These are phyloP conservation scores for Pholiota molesta DNA, from an alignment of 768 basidiomycete species.

Conservation along the genomic window DNA sequence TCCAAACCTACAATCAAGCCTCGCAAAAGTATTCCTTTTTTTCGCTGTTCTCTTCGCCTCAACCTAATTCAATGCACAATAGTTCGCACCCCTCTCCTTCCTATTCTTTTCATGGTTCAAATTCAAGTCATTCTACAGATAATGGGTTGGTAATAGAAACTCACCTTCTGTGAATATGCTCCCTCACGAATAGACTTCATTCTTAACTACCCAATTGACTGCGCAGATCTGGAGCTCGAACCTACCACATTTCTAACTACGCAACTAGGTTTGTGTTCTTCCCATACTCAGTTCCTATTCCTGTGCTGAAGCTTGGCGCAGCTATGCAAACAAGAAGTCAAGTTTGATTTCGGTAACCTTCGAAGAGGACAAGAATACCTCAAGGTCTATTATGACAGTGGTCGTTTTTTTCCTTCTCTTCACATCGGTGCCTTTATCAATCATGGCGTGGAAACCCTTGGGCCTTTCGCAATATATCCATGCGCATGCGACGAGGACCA, in stretches of 20 bases:
- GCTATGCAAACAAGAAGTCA: conserved; percentile 41
- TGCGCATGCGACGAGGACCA: neutral
- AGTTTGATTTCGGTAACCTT: conserved; percentile 38
- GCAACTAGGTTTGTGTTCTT: conserved; percentile 35
- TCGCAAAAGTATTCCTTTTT: conserved; percentile 26
- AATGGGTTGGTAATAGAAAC: conserved; percentile 32
- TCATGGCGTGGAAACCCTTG: conserved; percentile 16
- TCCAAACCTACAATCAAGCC: conserved; percentile 18
- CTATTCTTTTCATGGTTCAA: conserved; percentile 41
- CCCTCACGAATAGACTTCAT: conserved; percentile 10
- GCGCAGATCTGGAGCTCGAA: conserved; percentile 36
- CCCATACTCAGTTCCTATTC: neutral
- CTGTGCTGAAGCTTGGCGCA: conserved; percentile 17
- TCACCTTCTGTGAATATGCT: conserved; percentile 6
- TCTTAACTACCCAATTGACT: conserved; percentile 4
- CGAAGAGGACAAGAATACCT: conserved; percentile 34
- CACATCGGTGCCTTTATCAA: conserved; percentile 26
- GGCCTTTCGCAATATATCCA: neutral
- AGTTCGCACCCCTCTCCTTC: conserved; percentile 27
- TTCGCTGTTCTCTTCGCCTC: conserved; percentile 20
- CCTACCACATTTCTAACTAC: conserved; percentile 44
- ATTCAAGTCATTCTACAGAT: conserved; percentile 42
- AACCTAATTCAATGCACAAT: conserved; percentile 25
- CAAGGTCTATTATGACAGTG: conserved; percentile 27
- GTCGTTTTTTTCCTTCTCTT: conserved; percentile 31